Percentiles rank a stretch among this genome's conserved stretches.
phyloP scores from a whole-genome alignment of 75 land plant species.

The Picea glauca region DNA sequence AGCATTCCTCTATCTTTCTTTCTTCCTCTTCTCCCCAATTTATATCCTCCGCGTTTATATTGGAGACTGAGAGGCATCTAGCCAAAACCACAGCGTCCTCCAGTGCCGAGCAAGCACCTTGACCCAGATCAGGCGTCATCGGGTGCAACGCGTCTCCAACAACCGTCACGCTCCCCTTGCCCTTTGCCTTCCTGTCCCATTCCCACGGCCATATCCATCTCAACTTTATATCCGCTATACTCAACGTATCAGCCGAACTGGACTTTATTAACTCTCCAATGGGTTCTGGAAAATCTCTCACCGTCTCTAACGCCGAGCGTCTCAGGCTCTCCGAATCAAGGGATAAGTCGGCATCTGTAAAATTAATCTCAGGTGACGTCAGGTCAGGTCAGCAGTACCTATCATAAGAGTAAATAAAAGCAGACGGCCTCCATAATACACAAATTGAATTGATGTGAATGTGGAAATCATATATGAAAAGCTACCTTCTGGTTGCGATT shows the following conservation, averaged over 20 bases:
- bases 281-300: slow-evolving; percentile 21
- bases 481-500: slow-evolving; percentile 8
- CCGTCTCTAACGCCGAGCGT: slow-evolving; percentile 24
- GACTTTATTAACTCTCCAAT: slow-evolving; percentile 19
- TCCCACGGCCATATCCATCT: slow-evolving; percentile 1
- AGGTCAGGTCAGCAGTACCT: neutral
- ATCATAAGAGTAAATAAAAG: too few species aligned
- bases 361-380: neutral
- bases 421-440: too few species aligned
- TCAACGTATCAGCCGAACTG: slow-evolving; percentile 13
- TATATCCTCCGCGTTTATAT: neutral
- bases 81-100: slow-evolving; percentile 57
- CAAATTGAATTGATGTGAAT: too few species aligned
- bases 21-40: neutral
- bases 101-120: slow-evolving; percentile 75
- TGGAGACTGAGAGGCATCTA: neutral
- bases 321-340: slow-evolving; percentile 23
- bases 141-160: slow-evolving; percentile 73
- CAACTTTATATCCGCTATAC: neutral
- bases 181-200: neutral
- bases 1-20: slow-evolving; percentile 18
- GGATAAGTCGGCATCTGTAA: slow-evolving; percentile 15
- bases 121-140: slow-evolving; percentile 86
- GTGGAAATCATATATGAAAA: neutral
- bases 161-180: slow-evolving; percentile 23